Evolutionary conservation across 306 rosid species (phyloP).

Genomic region (Trichosanthes truncata): DNA sequence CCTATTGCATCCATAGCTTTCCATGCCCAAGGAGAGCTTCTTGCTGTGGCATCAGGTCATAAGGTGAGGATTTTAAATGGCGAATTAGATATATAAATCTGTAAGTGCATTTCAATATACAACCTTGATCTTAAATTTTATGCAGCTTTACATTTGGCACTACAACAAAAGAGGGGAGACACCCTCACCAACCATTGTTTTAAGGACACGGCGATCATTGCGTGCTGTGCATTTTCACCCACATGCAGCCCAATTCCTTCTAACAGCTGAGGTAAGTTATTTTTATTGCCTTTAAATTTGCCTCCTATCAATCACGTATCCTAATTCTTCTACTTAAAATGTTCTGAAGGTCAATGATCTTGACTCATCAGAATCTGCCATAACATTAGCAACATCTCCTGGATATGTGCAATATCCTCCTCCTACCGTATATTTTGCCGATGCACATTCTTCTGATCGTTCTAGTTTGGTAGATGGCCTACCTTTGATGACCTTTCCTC

Average conservation of each 20-base stretch:
- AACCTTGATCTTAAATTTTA: conserved; percentile 12
- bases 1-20: conserved; percentile 97
- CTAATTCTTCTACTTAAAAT: conserved; percentile 11
- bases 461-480: conserved; percentile 44
- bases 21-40: conserved; percentile 90
- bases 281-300: conserved; percentile 6
- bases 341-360: conserved; percentile 80
- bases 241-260: conserved; percentile 78
- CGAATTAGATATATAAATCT: conserved; percentile 3
- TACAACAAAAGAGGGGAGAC: conserved; percentile 68
- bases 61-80: conserved; percentile 43
- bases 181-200: conserved; percentile 69
- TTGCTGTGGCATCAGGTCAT: conserved; percentile 97
- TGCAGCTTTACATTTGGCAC: conserved; percentile 89
- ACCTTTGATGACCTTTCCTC: conserved; percentile 60
- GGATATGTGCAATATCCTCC: conserved; percentile 95
- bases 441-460: conserved; percentile 55
- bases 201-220: conserved; percentile 81
- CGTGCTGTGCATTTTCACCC: conserved; percentile 99
- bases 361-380: conserved; percentile 79
- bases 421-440: conserved; percentile 79
- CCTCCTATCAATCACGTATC: conserved; percentile 7
- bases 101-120: conserved; percentile 3
- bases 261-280: conserved; percentile 78
- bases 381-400: conserved; percentile 77